Percentiles rank a stretch among this genome's conserved stretches.
Conservation (phyloP, 495 filamentous ascomycete species). For the Lepidopterella palustris region DNA sequence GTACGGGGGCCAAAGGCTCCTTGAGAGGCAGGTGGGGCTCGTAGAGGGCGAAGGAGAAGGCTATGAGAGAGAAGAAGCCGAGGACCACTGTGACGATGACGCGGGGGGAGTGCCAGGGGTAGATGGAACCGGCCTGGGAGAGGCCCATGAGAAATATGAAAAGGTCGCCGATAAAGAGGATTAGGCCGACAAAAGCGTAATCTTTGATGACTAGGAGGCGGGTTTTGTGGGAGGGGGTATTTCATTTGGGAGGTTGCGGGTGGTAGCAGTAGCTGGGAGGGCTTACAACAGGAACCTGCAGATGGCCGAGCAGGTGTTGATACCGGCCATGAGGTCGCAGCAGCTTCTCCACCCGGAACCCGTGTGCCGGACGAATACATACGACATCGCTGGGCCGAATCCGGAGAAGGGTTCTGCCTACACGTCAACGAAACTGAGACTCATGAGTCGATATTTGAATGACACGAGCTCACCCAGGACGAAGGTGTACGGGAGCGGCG, state of each 20-base stretch:
- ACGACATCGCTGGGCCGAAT: background rate
- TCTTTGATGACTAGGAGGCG: background rate
- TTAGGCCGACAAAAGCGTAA: background rate
- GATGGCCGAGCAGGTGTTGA: background rate
- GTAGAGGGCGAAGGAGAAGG: background rate
- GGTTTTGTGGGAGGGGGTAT: background rate
- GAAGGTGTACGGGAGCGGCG: slow-evolving; percentile 1
- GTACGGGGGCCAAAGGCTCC: background rate
- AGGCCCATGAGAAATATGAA: background rate
- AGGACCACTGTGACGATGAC: background rate
- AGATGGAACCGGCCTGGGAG: background rate
- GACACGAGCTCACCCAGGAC: slow-evolving; percentile 19
- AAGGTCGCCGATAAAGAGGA: background rate
- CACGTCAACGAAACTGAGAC: background rate
- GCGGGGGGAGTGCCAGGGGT: background rate
- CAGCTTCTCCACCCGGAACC: background rate
- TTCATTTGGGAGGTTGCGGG: background rate
- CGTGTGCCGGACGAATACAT: background rate
- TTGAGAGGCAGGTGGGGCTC: slow-evolving; percentile 5
- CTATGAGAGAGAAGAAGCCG: background rate
- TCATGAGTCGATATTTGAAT: slow-evolving; percentile 9
- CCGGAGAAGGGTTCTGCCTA: background rate
- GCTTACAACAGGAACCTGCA: background rate
- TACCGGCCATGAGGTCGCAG: slow-evolving; percentile 19
- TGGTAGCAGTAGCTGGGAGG: too few relatives aligned